Percentiles rank a stretch among this genome's conserved stretches.
Evolutionary conservation across 768 basidiomycete species (phyloP).

Genomic region (Daedaleopsis sinensis): DNA sequence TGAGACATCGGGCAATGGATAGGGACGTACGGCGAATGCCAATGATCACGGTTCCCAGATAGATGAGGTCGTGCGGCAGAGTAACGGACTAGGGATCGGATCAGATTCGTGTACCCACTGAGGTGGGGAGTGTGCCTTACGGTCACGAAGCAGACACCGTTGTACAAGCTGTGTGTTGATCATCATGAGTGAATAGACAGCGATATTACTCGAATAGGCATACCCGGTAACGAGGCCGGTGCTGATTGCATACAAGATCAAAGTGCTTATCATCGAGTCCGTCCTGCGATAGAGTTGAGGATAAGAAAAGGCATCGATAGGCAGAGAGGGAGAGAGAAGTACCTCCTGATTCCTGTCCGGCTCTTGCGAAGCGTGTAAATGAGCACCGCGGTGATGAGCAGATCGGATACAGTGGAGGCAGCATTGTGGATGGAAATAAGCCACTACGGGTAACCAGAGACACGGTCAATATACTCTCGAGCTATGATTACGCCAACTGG

Average conservation of each 20-base stretch:
- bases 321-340: neutral
- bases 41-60: neutral
- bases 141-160: neutral
- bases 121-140: neutral
- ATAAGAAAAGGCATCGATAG: neutral
- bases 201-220: too few species aligned
- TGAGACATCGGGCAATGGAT: neutral
- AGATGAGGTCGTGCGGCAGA: neutral
- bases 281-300: neutral
- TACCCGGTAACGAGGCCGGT: neutral
- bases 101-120: too few species aligned
- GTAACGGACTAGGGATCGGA: neutral
- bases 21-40: neutral
- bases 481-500: neutral
- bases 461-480: too few species aligned
- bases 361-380: neutral
- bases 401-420: neutral
- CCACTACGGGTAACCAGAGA: neutral
- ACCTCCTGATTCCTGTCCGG: neutral
- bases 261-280: neutral
- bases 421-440: neutral
- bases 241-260: neutral
- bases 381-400: neutral
- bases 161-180: neutral
- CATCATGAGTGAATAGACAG: too few species aligned